Evolutionary conservation across 2,329 filamentous ascomycete genomes (phyloP), one percentile per base, ranked within the genome.

Genomic region (Epichloe sp.): DNA sequence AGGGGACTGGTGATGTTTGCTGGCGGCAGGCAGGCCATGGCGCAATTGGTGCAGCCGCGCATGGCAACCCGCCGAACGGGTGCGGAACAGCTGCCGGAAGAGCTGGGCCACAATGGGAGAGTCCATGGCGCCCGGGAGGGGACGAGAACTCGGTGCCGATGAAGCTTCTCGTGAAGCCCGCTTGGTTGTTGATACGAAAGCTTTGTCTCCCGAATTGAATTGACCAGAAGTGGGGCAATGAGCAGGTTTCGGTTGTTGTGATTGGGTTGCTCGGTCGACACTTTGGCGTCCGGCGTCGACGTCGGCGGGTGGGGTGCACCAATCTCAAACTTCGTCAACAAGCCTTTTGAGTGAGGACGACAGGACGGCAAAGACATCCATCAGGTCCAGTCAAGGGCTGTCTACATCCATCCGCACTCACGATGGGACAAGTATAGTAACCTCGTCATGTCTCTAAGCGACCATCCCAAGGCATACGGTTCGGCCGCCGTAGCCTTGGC

Each of bases 61-160:
- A 51, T 62, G 65, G 14, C 67, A 69, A 37, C 65, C 66, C 15
- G 60, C 59, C 2, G 66, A 62, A 6, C 66, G 62, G 62, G 90
- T 86, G 44, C 81, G 80, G 61, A 95, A 94, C 42, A 97, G 79
- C 72, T 88, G 86, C 61, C 86, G 81, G 62, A 96, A 91, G 63
- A 95, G 77, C 64, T 84, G 85, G 47, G 80, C 80, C 57, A 89
- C 76, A 55, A 87, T 73, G 53, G 85, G 84, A 17, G 87, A 90
- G 71, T 95, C 89, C 89, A 95, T 95, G 58, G 57, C 57, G 48
- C 47, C 44, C 48, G 15, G n/a, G 36, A 5, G 26, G 5, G n/a
- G 14, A 38, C 15, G 35, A 41, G 26, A 34, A 34, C n/a, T 15
- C 10, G 21, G 21, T n/a, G 23, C n/a, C 11, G 10, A 7, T 14